Base-by-base conservation (phyloP, 192 early-diverging fungal genomes). In the Dimargaris xerosporica region DNA sequence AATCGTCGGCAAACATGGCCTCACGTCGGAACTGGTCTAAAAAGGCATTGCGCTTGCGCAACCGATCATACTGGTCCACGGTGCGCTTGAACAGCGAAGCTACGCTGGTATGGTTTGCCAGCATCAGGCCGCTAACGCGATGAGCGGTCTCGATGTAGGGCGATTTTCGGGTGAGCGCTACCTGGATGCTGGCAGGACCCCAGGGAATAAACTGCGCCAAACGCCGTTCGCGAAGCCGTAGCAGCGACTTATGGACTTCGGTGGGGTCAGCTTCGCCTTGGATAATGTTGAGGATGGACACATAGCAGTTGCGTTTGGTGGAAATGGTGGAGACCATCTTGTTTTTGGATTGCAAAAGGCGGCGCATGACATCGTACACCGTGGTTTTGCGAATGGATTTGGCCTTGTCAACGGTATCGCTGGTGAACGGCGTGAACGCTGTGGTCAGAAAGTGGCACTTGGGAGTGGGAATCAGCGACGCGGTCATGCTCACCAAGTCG, bases 151-250 rank as follows among this genome's bases (percentile, higher is more conserved):
- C 88, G 12, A 91, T 78, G 71, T 97, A 99, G 9, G 94, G 96
- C 43, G 88, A 91, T 68, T 93, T 93, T 46, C 85, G 83, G 3
- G 93, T 93, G 52, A 99, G 67, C 12, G 96, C 94, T 0, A 99
- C 96, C 69, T 99, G 96, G 66, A 99, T 97, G 69, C 89, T 91
- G 16, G 96, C 93, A 5, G 96, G 96, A 12, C 96, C 96, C 96
- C 96, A 99, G 26, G 96, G 96, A 62, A 99, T 97, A 69, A 99
- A 99, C 66, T 91, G 88, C 15, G 92, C 94, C 51, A 99, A 70
- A 23, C 90, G 77, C 30, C 93, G 82, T 69, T 99, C 96, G 34
- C 96, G 81, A 64, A 99, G 94, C 9, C 96, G 81, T 68, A 97
- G 72, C 60, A 99, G 74, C 44, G 92, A 94, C 75, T 99, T 97